These are phyloP conservation scores for Boletus patriciae DNA, from an alignment of 768 basidiomycete species.

Conservation along the genomic window DNA sequence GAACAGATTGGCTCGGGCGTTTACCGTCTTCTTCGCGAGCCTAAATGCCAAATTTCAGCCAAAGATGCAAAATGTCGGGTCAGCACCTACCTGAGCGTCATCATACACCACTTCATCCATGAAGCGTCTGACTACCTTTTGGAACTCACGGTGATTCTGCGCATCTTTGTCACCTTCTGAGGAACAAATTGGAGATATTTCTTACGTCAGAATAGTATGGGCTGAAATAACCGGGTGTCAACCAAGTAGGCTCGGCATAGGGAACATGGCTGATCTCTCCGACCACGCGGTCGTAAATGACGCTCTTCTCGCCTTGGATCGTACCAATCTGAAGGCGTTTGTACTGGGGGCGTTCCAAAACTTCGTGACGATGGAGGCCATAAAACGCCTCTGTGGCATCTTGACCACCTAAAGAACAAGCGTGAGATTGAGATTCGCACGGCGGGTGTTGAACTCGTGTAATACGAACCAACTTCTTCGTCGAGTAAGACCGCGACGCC, in stretches of 20 bases:
- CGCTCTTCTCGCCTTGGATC: constrained; percentile 59
- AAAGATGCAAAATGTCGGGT: constrained; percentile 15
- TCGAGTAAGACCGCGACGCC: constrained; percentile 78
- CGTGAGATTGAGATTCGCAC: neutral
- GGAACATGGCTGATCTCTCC: constrained; percentile 76
- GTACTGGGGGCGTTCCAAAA: constrained; percentile 75
- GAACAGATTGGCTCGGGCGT: constrained; percentile 70
- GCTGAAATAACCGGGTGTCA: constrained; percentile 63
- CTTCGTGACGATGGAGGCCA: constrained; percentile 83
- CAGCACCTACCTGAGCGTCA: constrained; percentile 33
- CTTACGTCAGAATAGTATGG: constrained; percentile 70
- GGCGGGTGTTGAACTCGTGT: neutral
- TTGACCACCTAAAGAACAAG: constrained; percentile 58
- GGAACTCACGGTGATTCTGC: constrained; percentile 50
- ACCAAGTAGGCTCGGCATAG: constrained; percentile 88
- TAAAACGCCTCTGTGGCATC: constrained; percentile 90
- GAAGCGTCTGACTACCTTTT: constrained; percentile 55
- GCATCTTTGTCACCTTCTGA: constrained; percentile 9
- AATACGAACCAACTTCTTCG: constrained; percentile 63
- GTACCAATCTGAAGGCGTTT: constrained; percentile 72
- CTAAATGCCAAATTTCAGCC: constrained; percentile 27
- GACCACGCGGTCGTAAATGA: constrained; percentile 46
- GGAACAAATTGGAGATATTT: neutral
- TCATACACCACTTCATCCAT: constrained; percentile 63
- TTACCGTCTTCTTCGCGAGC: constrained; percentile 88